Conservation (phyloP, 257 asterid species). For the Solanum pimpinellifolium region DNA sequence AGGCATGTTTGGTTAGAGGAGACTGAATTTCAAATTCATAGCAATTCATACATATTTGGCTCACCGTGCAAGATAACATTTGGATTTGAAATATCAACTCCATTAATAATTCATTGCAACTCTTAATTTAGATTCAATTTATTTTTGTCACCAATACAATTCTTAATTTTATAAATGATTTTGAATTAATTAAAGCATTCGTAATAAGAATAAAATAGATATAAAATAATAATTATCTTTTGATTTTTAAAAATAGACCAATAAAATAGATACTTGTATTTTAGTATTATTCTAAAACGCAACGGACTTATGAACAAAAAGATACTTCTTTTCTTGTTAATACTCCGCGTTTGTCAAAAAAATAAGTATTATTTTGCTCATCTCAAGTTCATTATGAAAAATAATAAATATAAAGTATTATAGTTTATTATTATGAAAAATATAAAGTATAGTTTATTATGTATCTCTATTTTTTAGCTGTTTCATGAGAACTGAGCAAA, state of each 20-base stretch:
- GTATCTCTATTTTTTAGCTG: not conserved
- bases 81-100: not conserved
- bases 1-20: not conserved
- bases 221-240: not conserved
- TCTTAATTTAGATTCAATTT: not conserved
- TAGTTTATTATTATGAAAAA: not conserved
- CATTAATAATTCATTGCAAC: not conserved
- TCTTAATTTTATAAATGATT: not conserved
- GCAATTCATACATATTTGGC: not conserved
- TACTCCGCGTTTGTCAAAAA: not conserved
- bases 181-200: not conserved
- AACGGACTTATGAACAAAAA: not conserved
- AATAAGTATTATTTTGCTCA: not conserved
- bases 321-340: not conserved
- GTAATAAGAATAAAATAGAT: not conserved
- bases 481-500: not conserved
- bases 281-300: not conserved
- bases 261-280: not conserved
- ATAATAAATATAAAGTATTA: no score
- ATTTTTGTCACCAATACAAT: not conserved
- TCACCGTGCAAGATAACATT: not conserved
- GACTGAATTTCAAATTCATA: not conserved
- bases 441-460: not conserved
- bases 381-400: not conserved
- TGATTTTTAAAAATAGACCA: not conserved